Conservation (phyloP, 352 stramenopile species). For the Peronospora farinosa region DNA sequence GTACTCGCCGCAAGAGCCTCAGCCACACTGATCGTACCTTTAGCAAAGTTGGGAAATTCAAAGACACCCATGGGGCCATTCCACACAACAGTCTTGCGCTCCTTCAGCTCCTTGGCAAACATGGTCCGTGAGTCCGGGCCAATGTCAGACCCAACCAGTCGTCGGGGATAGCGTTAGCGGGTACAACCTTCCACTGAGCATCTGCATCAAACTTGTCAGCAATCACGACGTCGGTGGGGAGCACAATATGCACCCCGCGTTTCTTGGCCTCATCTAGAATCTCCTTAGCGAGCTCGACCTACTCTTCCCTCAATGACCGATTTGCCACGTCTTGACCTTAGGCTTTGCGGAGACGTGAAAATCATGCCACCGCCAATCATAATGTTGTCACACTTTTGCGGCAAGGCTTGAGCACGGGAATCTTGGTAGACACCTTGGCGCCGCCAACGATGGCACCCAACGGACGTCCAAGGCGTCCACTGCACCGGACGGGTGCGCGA, state of each 20-base stretch:
- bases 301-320: slow-evolving; percentile 93
- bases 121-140: slow-evolving; percentile 46
- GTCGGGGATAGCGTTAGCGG: slow-evolving; percentile 86
- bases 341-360: slow-evolving; percentile 97
- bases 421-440: slow-evolving; percentile 95
- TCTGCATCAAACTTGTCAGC: slow-evolving; percentile 85
- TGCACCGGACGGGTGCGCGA: slow-evolving; percentile 91
- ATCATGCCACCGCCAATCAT: slow-evolving; percentile 95
- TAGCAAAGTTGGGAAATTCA: slow-evolving; percentile 94
- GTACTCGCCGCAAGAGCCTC: slow-evolving; percentile 89
- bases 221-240: slow-evolving; percentile 92
- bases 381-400: slow-evolving; percentile 95
- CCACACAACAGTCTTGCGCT: slow-evolving; percentile 90
- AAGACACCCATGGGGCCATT: slow-evolving; percentile 97
- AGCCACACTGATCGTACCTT: slow-evolving; percentile 90
- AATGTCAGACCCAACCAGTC: slow-evolving; percentile 94
- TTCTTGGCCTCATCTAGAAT: slow-evolving; percentile 85
- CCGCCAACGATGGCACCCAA: slow-evolving; percentile 93
- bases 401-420: slow-evolving; percentile 94
- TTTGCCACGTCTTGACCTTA: slow-evolving; percentile 91
- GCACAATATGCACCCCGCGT: slow-evolving; percentile 85
- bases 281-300: slow-evolving; percentile 90
- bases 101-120: slow-evolving; percentile 81
- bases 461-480: slow-evolving; percentile 87
- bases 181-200: slow-evolving; percentile 50